Evolutionary conservation across 2,329 filamentous ascomycete species (phyloP), one percentile per base, ranked within the genome.

Genomic region (Fusarium papillatum): DNA sequence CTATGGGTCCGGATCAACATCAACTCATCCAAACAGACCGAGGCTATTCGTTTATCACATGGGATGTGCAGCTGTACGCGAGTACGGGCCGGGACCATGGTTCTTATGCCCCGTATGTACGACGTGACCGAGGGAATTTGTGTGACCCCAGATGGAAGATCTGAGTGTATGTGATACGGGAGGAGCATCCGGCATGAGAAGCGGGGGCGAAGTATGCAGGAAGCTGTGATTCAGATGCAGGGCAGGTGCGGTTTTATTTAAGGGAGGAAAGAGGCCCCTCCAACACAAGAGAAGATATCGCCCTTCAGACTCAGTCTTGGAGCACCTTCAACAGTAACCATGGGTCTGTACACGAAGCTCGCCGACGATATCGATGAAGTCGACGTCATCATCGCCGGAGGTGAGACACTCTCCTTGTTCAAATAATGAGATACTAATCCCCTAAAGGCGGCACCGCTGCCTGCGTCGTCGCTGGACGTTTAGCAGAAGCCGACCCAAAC

Each of bases 361-460:
- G 74, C 74, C 38, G 71, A 72, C 61, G 64, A 75, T 26, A 76
- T 76, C 38, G 63, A 67, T 55, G 74, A 77, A 36, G 74, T 76
- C 19, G 74, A 76, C 16, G 69, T 76, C 29, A 77, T 76, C n/a
- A 76, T 76, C 11, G 74, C 74, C 14, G 74, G 74, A 76, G 74
- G 74, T 76, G 24, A 31, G 26, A 50, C n/a, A 11, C 29, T 29
- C 9, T 3, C 17, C 10, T 3, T 2, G 24, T 22, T 41, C 38
- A 9, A 11, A 3, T 19, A 8, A 13, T 5, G 14, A 34, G 22
- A 16, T n/a, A 22, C 72, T 74, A 60, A 74, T n/a, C n/a, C 17
- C 24, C 10, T 10, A 16, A 24, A 83, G 82, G 82, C 7, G 82
- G 82, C 17, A 82, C 82, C 3, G 75, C 81, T 10, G 82, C 78